Evolutionary conservation across 2,329 filamentous ascomycete genomes (phyloP).

Genomic region (Myriosclerotinia scirpicola): DNA sequence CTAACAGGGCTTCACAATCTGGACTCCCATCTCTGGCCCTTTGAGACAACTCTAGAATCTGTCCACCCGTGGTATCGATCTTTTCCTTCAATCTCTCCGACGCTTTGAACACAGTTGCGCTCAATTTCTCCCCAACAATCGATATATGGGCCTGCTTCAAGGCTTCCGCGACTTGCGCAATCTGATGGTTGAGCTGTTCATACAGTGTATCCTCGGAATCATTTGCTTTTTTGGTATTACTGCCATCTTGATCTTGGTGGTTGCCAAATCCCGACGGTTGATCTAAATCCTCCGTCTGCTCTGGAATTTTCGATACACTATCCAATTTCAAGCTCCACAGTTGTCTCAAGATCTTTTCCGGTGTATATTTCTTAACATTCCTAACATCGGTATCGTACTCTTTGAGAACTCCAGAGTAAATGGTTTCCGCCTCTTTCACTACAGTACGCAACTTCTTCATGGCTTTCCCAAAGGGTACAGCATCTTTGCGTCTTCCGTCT

Average conservation of each 20-base stretch:
- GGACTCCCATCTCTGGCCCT: conserved; percentile 24
- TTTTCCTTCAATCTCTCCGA: conserved; percentile 29
- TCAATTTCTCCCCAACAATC: conserved; percentile 1
- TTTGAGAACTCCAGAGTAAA: conserved; percentile 31
- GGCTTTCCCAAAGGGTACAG: conserved; percentile 23
- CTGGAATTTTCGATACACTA: conserved; percentile 3
- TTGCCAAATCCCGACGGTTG: conserved; percentile 12
- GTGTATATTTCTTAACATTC: conserved; percentile 27
- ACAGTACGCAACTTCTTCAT: conserved; percentile 26
- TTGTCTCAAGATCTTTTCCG: conserved; percentile 23
- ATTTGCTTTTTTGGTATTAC: conserved; percentile 2
- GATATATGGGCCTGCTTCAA: conserved; percentile 23
- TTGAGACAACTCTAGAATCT: conserved; percentile 30
- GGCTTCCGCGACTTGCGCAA: conserved; percentile 18
- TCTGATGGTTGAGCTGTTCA: conserved; percentile 13
- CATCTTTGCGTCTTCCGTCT: background rate
- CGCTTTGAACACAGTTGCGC: conserved; percentile 23
- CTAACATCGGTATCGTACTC: conserved; percentile 30
- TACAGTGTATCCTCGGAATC: conserved; percentile 12
- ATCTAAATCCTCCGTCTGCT: conserved; percentile 13
- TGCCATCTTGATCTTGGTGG: conserved; percentile 16
- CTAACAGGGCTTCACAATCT: conserved; percentile 30
- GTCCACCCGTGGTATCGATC: conserved; percentile 23
- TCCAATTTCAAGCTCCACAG: conserved; percentile 30
- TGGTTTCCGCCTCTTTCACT: conserved; percentile 29